Evolutionary conservation across 495 filamentous ascomycete genomes (phyloP).

Genomic region (Ramalina intermedia): DNA sequence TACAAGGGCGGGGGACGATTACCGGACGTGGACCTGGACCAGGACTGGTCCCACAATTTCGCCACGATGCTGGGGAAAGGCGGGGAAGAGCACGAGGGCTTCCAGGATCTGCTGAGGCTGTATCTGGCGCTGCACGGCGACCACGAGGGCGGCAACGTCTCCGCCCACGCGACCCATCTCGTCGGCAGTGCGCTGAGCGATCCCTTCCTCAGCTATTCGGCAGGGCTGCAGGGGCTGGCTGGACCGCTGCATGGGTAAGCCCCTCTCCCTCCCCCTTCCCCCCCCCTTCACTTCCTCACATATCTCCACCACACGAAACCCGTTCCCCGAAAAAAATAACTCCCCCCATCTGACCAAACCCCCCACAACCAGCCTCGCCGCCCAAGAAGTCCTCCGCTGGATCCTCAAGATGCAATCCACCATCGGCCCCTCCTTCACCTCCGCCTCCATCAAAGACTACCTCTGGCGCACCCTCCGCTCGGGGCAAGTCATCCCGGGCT

Average conservation of each 20-base stretch:
- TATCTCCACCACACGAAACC: no score
- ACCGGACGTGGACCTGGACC: slow-evolving; percentile 58
- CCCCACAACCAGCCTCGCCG: slow-evolving; percentile 46
- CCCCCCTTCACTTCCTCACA: no score
- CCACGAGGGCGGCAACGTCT: slow-evolving; percentile 97
- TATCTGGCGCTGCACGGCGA: slow-evolving; percentile 96
- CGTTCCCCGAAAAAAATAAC: not conserved
- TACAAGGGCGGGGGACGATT: slow-evolving; percentile 66
- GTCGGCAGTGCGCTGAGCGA: slow-evolving; percentile 93
- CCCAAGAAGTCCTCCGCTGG: slow-evolving; percentile 94
- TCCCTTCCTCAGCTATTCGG: slow-evolving; percentile 90
- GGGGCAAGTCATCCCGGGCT: slow-evolving; percentile 88
- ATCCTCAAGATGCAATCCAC: slow-evolving; percentile 84
- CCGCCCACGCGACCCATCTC: slow-evolving; percentile 90
- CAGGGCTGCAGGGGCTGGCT: slow-evolving; percentile 86
- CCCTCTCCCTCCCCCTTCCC: not conserved
- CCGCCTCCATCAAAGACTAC: slow-evolving; percentile 68
- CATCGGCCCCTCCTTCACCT: slow-evolving; percentile 65
- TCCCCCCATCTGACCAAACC: no score
- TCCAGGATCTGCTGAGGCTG: slow-evolving; percentile 84
- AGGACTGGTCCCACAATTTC: slow-evolving; percentile 98
- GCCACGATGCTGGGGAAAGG: slow-evolving; percentile 90
- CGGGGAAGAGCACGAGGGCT: slow-evolving; percentile 71
- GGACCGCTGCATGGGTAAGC: slow-evolving; percentile 74
- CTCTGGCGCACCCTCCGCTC: slow-evolving; percentile 88